Evolutionary conservation across 2,329 filamentous ascomycete genomes (phyloP).

Genomic region (Aspergillus sojae): DNA sequence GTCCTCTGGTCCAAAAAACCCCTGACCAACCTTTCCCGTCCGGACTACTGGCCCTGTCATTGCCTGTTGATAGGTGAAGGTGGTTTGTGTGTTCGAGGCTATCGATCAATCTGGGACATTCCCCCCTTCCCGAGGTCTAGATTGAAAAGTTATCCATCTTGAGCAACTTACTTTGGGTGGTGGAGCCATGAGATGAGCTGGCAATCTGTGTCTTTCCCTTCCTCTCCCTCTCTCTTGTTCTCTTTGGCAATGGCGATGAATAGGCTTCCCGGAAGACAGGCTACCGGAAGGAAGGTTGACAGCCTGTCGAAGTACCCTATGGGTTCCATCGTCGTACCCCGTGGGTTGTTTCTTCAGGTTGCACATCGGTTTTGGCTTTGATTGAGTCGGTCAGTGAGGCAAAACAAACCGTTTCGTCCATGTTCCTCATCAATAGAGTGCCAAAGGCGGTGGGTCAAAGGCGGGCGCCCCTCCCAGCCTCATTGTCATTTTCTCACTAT

Average conservation of each 20-base stretch:
- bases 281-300: not conserved
- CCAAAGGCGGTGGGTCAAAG: not conserved
- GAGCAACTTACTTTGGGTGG: not conserved
- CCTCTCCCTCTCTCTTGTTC: not conserved
- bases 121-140: not conserved
- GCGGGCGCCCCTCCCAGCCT: not conserved
- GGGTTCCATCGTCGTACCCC: too few species aligned
- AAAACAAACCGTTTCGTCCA: not conserved
- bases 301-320: not conserved
- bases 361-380: not conserved
- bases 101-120: not conserved
- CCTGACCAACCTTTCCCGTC: not conserved
- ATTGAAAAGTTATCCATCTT: not conserved
- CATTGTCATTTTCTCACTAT: conserved; percentile 5
- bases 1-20: not conserved
- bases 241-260: too few species aligned
- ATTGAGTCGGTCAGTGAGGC: not conserved
- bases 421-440: not conserved
- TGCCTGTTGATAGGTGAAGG: not conserved
- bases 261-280: not conserved
- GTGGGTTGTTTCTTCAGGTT: not conserved
- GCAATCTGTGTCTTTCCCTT: not conserved
- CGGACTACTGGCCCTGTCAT: not conserved
- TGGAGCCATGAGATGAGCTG: conserved; percentile 7
- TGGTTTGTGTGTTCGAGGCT: not conserved